These are phyloP conservation scores for Morella rubra DNA, from an alignment of 306 rosid species.

Conservation along the genomic window DNA sequence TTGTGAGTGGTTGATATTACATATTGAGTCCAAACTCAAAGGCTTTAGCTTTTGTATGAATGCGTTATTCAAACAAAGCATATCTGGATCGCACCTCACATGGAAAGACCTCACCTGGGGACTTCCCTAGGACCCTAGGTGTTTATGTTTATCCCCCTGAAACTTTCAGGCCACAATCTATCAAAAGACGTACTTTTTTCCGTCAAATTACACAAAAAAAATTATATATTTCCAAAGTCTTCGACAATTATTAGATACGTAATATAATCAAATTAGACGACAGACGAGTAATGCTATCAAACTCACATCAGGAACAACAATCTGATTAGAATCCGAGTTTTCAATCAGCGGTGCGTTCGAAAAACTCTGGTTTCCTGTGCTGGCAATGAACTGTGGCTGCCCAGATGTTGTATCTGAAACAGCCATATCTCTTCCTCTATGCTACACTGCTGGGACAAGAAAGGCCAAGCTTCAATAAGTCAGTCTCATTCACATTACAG, in stretches of 20 bases:
- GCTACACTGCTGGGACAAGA: constrained; percentile 6
- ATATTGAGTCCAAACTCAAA: not conserved
- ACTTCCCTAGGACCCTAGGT: not conserved
- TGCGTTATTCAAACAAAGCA: not conserved
- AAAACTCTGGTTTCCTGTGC: constrained; percentile 63
- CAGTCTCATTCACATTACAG: not conserved
- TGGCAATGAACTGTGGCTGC: constrained; percentile 81
- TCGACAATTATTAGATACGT: not conserved
- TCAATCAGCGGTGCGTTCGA: constrained; percentile 77
- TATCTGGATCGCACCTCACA: too few relatives aligned
- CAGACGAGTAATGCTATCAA: not conserved
- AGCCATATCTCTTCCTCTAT: constrained; percentile 52
- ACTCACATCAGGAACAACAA: constrained; percentile 95
- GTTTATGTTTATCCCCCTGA: too few relatives aligned
- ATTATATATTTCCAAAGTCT: not conserved
- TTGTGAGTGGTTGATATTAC: not conserved
- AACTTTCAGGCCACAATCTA: not conserved
- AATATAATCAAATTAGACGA: constrained; percentile 1
- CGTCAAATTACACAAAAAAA: not conserved
- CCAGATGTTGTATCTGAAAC: constrained; percentile 42
- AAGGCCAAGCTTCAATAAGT: constrained; percentile 13
- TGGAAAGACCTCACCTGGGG: not conserved
- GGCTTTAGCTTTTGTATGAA: not conserved
- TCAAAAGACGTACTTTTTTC: not conserved
- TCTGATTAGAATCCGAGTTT: constrained; percentile 56